Conservation (phyloP, 129 eudicot species). For the Pittosporum tobira region DNA sequence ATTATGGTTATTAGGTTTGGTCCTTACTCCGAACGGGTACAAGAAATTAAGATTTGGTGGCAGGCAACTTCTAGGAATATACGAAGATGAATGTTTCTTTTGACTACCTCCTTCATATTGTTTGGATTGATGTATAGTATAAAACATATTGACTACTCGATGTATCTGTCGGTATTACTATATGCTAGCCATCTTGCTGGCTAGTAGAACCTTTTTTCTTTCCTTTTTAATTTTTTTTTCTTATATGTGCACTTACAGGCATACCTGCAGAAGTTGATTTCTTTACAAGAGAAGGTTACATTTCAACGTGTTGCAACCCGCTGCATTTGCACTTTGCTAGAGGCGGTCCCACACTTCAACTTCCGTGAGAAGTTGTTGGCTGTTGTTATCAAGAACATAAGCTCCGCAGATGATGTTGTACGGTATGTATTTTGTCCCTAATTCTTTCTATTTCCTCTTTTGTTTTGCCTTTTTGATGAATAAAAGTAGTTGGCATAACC, state of each 20-base stretch:
- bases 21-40: neutral
- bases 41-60: neutral
- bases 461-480: constrained; percentile 2
- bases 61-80: neutral
- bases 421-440: constrained; percentile 37
- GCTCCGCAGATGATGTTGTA: constrained; percentile 74
- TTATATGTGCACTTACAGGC: constrained; percentile 45
- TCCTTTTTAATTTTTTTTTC: no score
- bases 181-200: neutral
- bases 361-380: constrained; percentile 60
- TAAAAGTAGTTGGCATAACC: neutral
- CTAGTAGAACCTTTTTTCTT: neutral
- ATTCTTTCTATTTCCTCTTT: neutral
- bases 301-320: constrained; percentile 69
- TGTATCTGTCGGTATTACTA: neutral
- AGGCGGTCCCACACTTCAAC: constrained; percentile 86
- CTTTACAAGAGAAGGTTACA: constrained; percentile 33
- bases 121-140: neutral
- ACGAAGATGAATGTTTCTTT: neutral
- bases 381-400: constrained; percentile 61
- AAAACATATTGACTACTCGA: neutral
- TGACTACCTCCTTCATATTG: neutral
- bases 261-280: constrained; percentile 67
- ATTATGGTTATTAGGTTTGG: neutral
- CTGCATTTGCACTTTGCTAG: constrained; percentile 74